Conservation (phyloP, 495 filamentous ascomycete genomes). For the Parachaetomium inaequale region DNA sequence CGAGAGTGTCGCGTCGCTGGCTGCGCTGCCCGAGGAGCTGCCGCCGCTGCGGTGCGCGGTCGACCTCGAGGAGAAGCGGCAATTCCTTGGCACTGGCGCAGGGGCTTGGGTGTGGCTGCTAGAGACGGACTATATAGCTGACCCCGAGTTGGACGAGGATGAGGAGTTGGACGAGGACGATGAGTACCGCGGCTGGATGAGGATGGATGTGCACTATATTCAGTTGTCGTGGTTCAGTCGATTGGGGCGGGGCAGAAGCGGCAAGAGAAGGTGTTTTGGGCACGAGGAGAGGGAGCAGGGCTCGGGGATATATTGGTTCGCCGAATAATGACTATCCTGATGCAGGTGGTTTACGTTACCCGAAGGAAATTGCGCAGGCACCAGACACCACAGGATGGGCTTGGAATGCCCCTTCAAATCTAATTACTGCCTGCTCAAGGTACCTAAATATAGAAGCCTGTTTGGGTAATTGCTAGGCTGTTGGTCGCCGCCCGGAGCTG, state of each 20-base stretch:
- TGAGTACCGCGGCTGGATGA: neutral
- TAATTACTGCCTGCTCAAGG: no score
- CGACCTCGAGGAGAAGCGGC: neutral
- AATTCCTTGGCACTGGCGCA: neutral
- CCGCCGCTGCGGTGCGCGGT: conserved; percentile 2
- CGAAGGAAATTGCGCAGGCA: no score
- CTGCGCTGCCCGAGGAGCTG: neutral
- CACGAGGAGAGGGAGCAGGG: neutral
- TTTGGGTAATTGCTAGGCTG: no score
- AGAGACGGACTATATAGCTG: neutral
- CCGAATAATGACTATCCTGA: neutral
- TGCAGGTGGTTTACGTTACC: neutral
- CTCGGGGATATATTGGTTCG: neutral
- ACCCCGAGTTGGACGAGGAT: neutral
- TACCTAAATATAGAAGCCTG: no score
- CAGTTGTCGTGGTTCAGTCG: neutral
- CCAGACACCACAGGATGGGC: no score
- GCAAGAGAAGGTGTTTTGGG: neutral
- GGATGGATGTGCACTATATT: neutral
- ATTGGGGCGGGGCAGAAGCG: neutral
- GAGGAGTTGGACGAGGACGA: neutral
- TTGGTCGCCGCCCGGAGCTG: no score
- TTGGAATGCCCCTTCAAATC: no score
- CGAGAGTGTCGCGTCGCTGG: neutral
- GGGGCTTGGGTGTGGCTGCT: conserved; percentile 2